phyloP scores from a whole-genome alignment of 441 rosid species.

The Adansonia rubrostipa region DNA sequence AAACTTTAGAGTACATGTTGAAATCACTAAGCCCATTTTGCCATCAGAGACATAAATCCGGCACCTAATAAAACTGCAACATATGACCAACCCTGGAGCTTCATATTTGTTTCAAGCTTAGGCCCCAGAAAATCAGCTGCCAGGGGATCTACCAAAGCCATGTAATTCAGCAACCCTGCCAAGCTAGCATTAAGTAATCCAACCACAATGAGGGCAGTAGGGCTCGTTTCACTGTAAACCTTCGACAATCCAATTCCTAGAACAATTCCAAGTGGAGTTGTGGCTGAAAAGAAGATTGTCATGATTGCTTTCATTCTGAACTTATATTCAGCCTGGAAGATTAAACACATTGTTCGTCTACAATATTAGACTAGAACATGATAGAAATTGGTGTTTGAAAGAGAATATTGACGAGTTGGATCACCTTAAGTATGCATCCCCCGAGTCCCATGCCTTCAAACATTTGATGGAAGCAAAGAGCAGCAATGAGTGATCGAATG shows the following conservation, averaged over 20 bases:
- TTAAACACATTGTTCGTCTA: not conserved
- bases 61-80: conserved; percentile 54
- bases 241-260: conserved; percentile 45
- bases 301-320: conserved; percentile 34
- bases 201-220: conserved; percentile 43
- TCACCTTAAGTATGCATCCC: conserved; percentile 32
- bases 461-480: conserved; percentile 28
- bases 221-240: conserved; percentile 45
- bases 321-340: conserved; percentile 44
- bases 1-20: not conserved
- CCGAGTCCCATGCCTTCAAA: conserved; percentile 12
- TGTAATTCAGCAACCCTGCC: conserved; percentile 55
- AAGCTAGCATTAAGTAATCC: conserved; percentile 54
- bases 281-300: conserved; percentile 27
- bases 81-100: conserved; percentile 48
- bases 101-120: conserved; percentile 43
- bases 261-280: conserved; percentile 41
- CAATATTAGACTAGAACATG: not conserved
- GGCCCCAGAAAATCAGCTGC: conserved; percentile 53
- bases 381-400: not conserved
- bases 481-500: conserved; percentile 52
- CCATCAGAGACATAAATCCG: conserved; percentile 59
- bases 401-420: not conserved
- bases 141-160: conserved; percentile 63
- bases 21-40: conserved; percentile 53